A percentile compares a stretch with the other conserved stretches of the same genome.
These are phyloP conservation scores for Alternaria brassicae DNA, from an alignment of 2,329 filamentous ascomycete genomes.

Conservation along the genomic window DNA sequence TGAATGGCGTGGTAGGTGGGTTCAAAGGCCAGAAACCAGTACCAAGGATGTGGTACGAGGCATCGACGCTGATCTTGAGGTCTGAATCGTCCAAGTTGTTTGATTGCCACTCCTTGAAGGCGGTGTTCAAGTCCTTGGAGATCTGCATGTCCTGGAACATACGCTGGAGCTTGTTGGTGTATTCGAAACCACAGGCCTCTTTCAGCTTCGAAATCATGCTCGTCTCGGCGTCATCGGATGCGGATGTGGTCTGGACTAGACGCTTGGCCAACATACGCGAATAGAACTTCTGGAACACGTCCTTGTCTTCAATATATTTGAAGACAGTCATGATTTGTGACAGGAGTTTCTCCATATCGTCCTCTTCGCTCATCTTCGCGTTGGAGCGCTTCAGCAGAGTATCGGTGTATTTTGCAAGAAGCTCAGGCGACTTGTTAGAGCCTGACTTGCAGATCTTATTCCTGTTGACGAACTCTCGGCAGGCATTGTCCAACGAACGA, in stretches of 20 bases:
- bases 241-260: conserved; percentile 91
- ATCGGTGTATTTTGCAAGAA: conserved; percentile 95
- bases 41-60: conserved; percentile 89
- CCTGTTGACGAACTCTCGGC: conserved; percentile 96
- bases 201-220: conserved; percentile 99
- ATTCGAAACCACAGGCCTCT: conserved; percentile 97
- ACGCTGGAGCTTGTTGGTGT: conserved; percentile 98
- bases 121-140: conserved; percentile 92
- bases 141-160: conserved; percentile 99
- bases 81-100: conserved; percentile 70
- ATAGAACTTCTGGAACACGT: conserved; percentile 99
- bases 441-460: conserved; percentile 95
- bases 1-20: conserved; percentile 86
- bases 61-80: conserved; percentile 76
- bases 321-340: conserved; percentile 98
- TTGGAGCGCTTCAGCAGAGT: conserved; percentile 85
- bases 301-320: conserved; percentile 99
- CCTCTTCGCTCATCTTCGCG: conserved; percentile 89
- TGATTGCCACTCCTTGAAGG: conserved; percentile 80
- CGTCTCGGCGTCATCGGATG: conserved; percentile 95
- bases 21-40: conserved; percentile 97
- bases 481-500: conserved; percentile 93
- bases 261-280: conserved; percentile 95
- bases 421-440: conserved; percentile 91
- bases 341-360: conserved; percentile 87